These are phyloP conservation scores for Schizosaccharomyces osmophilus DNA, from an alignment of 805 yeast species.

Conservation along the genomic window DNA sequence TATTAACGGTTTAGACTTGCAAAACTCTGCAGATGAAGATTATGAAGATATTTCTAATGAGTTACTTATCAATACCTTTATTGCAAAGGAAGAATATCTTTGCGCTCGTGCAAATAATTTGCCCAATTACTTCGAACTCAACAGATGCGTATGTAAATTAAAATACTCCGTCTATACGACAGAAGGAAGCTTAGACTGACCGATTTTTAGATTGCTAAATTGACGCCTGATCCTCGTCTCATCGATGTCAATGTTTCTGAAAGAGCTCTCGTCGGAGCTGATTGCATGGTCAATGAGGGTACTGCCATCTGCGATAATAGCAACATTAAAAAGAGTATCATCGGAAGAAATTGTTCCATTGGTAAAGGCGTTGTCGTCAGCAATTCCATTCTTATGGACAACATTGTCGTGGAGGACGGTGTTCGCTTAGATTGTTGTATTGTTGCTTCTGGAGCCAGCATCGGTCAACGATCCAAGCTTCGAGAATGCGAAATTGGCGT, in stretches of 20 bases:
- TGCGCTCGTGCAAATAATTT: slow-evolving; percentile 61
- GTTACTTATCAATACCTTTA: slow-evolving; percentile 31
- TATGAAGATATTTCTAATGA: neutral
- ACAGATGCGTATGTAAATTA: slow-evolving; percentile 28
- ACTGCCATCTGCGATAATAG: slow-evolving; percentile 60
- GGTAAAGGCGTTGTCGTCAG: slow-evolving; percentile 75
- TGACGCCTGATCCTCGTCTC: slow-evolving; percentile 10
- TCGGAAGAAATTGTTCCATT: slow-evolving; percentile 48
- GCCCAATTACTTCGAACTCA: slow-evolving; percentile 71
- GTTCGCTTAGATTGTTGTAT: slow-evolving; percentile 1
- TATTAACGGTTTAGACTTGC: slow-evolving; percentile 88
- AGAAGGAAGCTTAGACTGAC: neutral
- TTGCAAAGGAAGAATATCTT: slow-evolving; percentile 34
- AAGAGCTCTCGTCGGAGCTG: slow-evolving; percentile 59
- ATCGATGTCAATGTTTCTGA: slow-evolving; percentile 7
- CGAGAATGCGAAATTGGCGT: slow-evolving; percentile 1
- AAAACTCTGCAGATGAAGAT: slow-evolving; percentile 21
- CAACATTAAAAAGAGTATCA: slow-evolving; percentile 61
- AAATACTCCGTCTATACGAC: neutral
- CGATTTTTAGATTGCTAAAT: slow-evolving; percentile 1
- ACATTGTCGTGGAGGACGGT: slow-evolving; percentile 42
- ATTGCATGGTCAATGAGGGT: slow-evolving; percentile 48
- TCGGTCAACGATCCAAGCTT: neutral
- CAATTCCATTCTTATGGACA: slow-evolving; percentile 58
- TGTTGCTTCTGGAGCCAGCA: neutral